A percentile compares a stretch with the other conserved stretches of the same genome.
phyloP scores from a whole-genome alignment of 306 rosid species.

The Begonia fuchsioides region DNA sequence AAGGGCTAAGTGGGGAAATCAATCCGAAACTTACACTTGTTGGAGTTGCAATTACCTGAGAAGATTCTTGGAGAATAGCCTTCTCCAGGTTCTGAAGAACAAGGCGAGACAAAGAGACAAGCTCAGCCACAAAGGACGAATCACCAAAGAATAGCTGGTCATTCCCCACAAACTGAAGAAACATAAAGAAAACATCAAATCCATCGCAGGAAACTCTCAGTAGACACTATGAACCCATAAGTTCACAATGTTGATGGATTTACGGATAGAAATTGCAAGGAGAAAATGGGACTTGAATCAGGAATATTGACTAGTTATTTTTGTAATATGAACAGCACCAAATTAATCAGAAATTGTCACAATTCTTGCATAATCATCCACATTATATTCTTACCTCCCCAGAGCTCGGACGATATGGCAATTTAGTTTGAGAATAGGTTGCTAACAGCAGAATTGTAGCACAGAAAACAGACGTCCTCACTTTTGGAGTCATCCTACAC shows the following conservation, averaged over 20 bases:
- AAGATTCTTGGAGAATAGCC: slow-evolving; percentile 55
- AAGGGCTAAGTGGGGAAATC: neutral
- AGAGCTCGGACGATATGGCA: slow-evolving; percentile 56
- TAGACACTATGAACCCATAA: neutral
- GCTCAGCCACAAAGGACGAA: slow-evolving; percentile 45
- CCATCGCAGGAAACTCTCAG: neutral
- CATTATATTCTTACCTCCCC: slow-evolving; percentile 28
- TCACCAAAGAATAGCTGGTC: slow-evolving; percentile 47
- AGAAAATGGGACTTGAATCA: too few species aligned
- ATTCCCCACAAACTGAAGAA: slow-evolving; percentile 48
- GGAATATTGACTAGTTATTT: too few species aligned
- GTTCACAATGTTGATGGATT: too few species aligned
- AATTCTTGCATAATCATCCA: too few species aligned
- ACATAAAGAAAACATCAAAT: neutral
- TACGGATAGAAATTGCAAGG: too few species aligned
- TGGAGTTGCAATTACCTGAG: slow-evolving; percentile 29
- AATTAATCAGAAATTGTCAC: too few species aligned
- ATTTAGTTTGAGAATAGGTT: slow-evolving; percentile 51
- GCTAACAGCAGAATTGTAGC: slow-evolving; percentile 45
- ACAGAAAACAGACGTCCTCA: slow-evolving; percentile 42
- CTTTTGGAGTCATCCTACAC: slow-evolving; percentile 61
- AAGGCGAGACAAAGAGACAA: slow-evolving; percentile 45
- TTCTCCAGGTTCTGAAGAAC: slow-evolving; percentile 53
- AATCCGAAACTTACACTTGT: neutral
- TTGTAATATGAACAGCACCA: too few species aligned